Base-by-base conservation (phyloP, 106 monocot genomes). In the Dactylorhiza incarnata region DNA sequence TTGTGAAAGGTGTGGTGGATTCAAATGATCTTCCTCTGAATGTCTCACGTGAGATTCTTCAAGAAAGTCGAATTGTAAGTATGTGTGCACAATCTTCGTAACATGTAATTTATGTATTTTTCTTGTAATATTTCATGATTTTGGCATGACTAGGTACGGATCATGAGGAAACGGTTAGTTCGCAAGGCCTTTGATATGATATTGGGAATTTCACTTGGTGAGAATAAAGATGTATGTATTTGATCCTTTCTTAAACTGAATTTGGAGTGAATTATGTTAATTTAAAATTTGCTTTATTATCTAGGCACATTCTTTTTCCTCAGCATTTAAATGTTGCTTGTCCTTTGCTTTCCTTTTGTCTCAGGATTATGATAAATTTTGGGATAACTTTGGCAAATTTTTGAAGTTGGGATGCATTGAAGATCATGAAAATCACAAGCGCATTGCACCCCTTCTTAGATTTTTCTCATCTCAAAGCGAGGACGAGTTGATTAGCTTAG, bases 101-200 rank as follows among this genome's bases (percentile, higher is more conserved):
- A 45, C 7, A 14, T 3, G 37, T 14, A 37, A 48, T 59, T 54
- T 76, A 23, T 19, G 7, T 46, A 7, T 63, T 77, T 49, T 0
- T 6, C 61, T 25, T 12, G 45, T 54, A 6, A 48, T 79, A 69
- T 23, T 47, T 73, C 53, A 56, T 80, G 14, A 17, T 72, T 72
- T 45, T 68, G 15, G 15, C 52, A 14, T 75, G n/a, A 74, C 8
- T 48, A 99, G 99, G 94, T 99, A 26, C 91, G 94, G 4, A 99
- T 99, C 72, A 99, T 99, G 99, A 87, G 86, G 58, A 99, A 99
- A 58, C 77, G 99, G 5, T 71, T 99, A 61, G 99, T 99, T 26
- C 87, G 99, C 16, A 99, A 99, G 73, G 88, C 99, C 1, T 99
- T 99, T 82, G 99, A 99, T 78, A 94, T 99, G 99, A 99, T 99